Evolutionary conservation across 345 rosid genomes (phyloP), one percentile per base, ranked within the genome.

Genomic region (Raphanus sativus): DNA sequence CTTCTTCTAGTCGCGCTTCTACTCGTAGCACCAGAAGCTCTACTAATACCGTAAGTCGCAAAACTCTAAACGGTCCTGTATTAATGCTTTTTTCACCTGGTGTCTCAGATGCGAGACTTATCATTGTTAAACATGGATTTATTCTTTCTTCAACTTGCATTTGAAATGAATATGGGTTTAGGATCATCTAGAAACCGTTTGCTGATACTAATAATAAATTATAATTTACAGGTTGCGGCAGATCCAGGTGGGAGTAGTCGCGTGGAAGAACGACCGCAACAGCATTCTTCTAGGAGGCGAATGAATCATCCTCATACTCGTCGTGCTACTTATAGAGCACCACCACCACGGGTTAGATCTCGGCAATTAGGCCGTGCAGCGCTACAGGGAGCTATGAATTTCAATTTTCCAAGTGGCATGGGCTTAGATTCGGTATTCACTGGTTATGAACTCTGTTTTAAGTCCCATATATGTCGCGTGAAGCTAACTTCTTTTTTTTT

Each of bases 361-460:
- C 86, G 77, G 34, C n/a, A n/a, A n/a, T n/a, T n/a, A n/a, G n/a
- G n/a, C n/a, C n/a, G n/a, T n/a, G n/a, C n/a, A n/a, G n/a, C n/a
- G n/a, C 52, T 81, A 78, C 62, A 85, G 7, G 77, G 88, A 82
- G 78, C 78, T 24, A 75, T 89, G 70, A 83, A 86, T 79, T 73
- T 88, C 67, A 87, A 63, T n/a, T 94, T 92, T 81, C 89, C 95
- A 72, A 66, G 70, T 74, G 81, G 75, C 74, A 88, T 90, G 97
- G 89, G 83, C 75, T 55, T 90, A 17, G 97, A 90, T 34, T 79
- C 71, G 97, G 98, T 94, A 94, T n/a, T n/a, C 69, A 17, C 40
- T 65, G 3, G n/a, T 10, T 13, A 2, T 16, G 36, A 54, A 13
- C 42, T 26, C 71, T 59, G 52, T 65, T 17, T 60, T n/a, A 56